phyloP scores from a whole-genome alignment of 768 basidiomycete genomes.

The Lactifluus rugatus region DNA sequence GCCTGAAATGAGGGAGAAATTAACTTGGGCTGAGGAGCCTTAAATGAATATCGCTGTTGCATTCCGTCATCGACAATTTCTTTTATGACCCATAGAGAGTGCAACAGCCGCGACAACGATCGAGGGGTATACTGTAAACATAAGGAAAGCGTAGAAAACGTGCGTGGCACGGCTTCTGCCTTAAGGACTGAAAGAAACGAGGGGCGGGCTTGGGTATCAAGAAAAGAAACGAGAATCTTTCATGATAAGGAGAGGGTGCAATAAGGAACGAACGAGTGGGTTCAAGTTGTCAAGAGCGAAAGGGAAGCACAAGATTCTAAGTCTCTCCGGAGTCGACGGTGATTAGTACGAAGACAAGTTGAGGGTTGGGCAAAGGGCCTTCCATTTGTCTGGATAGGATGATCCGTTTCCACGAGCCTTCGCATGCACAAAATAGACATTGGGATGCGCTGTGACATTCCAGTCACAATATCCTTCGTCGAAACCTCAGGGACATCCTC shows the following conservation, averaged over 20 bases:
- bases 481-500: constrained; percentile 4
- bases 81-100: background rate
- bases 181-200: background rate
- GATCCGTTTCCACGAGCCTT: background rate
- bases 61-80: no score
- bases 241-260: background rate
- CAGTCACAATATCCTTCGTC: background rate
- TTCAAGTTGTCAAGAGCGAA: background rate
- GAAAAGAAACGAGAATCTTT: no score
- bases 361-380: background rate
- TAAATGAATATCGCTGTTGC: no score
- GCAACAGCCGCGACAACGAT: background rate
- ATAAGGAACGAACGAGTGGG: background rate
- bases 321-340: background rate
- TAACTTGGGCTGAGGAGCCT: no score
- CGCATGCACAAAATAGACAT: background rate
- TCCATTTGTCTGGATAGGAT: background rate
- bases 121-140: background rate
- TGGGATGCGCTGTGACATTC: background rate
- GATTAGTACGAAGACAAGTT: background rate
- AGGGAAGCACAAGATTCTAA: background rate
- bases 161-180: background rate
- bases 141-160: background rate
- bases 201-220: background rate
- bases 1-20: no score